These are phyloP conservation scores for Komagataella pseudopastoris DNA, from an alignment of 805 yeast genomes.

Conservation along the genomic window DNA sequence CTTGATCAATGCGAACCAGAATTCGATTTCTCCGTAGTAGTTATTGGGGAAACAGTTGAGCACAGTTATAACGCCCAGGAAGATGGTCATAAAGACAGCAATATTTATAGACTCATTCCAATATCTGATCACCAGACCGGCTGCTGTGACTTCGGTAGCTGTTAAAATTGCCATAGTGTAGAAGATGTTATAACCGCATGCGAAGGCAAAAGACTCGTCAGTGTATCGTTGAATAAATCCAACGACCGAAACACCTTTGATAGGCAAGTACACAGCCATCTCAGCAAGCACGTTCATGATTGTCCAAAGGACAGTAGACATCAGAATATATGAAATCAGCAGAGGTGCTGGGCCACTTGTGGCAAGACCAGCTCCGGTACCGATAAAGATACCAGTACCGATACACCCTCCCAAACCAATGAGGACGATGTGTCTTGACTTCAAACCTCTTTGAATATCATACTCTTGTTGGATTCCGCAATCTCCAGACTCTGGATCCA, in stretches of 20 bases:
- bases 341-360: conserved; percentile 20
- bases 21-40: conserved; percentile 35
- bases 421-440: conserved; percentile 42
- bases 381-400: conserved; percentile 48
- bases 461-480: conserved; percentile 1
- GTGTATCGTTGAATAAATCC: conserved; percentile 16
- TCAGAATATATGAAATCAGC: conserved; percentile 45
- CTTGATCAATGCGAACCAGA: conserved; percentile 55
- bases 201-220: conserved; percentile 14
- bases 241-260: conserved; percentile 28
- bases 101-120: conserved; percentile 39
- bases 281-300: conserved; percentile 56
- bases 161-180: conserved; percentile 16
- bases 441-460: conserved; percentile 25
- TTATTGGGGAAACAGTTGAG: conserved; percentile 33
- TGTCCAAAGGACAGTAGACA: conserved; percentile 51
- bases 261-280: conserved; percentile 47
- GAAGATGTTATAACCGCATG: conserved; percentile 23
- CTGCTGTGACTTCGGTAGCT: conserved; percentile 48
- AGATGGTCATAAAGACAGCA: conserved; percentile 47
- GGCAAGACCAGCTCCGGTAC: conserved; percentile 29
- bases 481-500: not conserved
- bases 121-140: conserved; percentile 43
- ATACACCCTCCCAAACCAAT: conserved; percentile 62
- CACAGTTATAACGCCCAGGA: conserved; percentile 28